A percentile compares a stretch with the other conserved stretches of the same genome.
These are phyloP conservation scores for Colletotrichum echinochloae DNA, from an alignment of 2,329 filamentous ascomycete genomes.

Conservation along the genomic window DNA sequence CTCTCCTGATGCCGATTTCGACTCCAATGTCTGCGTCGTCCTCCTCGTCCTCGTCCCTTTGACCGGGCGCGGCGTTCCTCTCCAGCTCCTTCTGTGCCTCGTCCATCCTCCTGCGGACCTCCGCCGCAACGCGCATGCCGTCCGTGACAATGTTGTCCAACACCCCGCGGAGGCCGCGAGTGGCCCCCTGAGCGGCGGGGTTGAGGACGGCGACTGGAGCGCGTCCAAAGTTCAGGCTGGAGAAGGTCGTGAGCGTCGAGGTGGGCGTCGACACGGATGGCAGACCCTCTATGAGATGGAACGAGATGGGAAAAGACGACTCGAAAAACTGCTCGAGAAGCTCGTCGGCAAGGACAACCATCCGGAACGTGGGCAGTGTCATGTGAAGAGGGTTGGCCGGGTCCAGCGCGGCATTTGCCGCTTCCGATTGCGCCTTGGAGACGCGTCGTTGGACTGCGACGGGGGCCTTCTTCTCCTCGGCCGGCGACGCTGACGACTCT, in stretches of 20 bases:
- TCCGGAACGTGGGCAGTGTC: conserved; percentile 96
- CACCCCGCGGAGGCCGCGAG: conserved; percentile 87
- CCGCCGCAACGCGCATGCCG: conserved; percentile 93
- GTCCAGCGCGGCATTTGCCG: conserved; percentile 90
- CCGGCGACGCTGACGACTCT: conserved; percentile 33
- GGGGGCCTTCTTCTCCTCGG: conserved; percentile 42
- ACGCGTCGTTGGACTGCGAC: conserved; percentile 49
- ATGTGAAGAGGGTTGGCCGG: conserved; percentile 94
- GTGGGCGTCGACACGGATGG: conserved; percentile 48
- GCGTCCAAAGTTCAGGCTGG: conserved; percentile 73
- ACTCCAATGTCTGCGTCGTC: conserved; percentile 68
- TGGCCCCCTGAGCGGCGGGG: conserved; percentile 65
- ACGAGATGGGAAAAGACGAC: conserved; percentile 91
- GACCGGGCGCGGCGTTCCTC: conserved; percentile 76
- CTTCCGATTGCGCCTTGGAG: conserved; percentile 76
- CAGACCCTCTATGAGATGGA: conserved; percentile 82
- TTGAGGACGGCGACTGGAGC: conserved; percentile 54
- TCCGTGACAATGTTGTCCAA: conserved; percentile 98
- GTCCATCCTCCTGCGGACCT: conserved; percentile 93
- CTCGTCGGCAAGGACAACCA: conserved; percentile 97
- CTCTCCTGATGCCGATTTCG: conserved; percentile 56
- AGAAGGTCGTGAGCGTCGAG: conserved; percentile 86
- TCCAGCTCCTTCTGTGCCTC: conserved; percentile 94
- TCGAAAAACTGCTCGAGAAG: conserved; percentile 97
- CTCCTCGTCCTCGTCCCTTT: conserved; percentile 76